Base-by-base conservation (phyloP, 192 early-diverging fungal genomes). In the Lunasporangiospora selenospora region DNA sequence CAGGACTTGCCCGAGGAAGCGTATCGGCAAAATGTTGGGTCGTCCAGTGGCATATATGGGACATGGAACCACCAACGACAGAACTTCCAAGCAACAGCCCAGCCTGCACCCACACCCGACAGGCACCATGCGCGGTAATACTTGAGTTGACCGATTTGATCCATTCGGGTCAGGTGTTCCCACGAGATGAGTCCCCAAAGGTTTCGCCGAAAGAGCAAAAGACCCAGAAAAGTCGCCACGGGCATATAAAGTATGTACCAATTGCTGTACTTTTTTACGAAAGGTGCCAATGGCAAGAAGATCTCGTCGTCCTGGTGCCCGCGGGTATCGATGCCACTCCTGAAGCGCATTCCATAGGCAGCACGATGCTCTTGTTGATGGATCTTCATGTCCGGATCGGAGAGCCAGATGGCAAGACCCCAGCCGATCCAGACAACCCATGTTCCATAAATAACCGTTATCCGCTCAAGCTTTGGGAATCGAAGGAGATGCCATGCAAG, bases 401-500 rank as follows among this genome's bases (percentile, higher is more conserved):
- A 67, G 9, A 81, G 40, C 56, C 79, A 71, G 26, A 75, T 57
- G 9, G 80, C 77, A 2, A 85, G 58, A 0, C 79, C 67, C 82
- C 84, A 82, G 3, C 84, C 84, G 21, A 79, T 77, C 75, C 82
- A 85, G 21, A 83, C 77, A 3, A 83, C 65, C 81, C 81, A 85
- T 0, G 84, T 83, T 6, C 84, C 84, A 52, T 83, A 85, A n/a
- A 83, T 75, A 3, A 85, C 82, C 24, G 73, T 77, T 19, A 70
- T 75, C 21, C 80, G 76, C 40, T 85, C 84, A 1, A 85, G 29
- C 12, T 59, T 58, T 11, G 70, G 62, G 19, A 64, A 77, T 0
- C 77, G 69, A 11, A 83, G 62, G 16, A 69, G 45, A 56, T 80
- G 82, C 39, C 76, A 77, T 2, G 76, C 50, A 12, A 85, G 39